Conservation (phyloP, 805 yeast genomes). For the Pichia ethanolica region DNA sequence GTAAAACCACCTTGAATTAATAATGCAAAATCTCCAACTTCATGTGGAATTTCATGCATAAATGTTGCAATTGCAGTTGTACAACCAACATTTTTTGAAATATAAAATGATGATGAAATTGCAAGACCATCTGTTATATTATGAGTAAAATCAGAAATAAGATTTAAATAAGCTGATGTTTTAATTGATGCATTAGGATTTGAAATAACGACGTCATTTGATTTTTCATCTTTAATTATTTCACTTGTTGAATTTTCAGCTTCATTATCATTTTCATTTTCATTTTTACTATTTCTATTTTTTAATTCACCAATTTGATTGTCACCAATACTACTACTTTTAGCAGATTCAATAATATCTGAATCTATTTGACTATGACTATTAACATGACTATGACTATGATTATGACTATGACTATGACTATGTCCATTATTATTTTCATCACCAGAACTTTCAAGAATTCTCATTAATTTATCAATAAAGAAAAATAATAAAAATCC, state of each 20-base stretch:
- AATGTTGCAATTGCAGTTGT: conserved; percentile 64
- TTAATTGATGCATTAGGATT: conserved; percentile 1
- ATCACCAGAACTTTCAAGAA: conserved; percentile 34
- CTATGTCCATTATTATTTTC: conserved; percentile 36
- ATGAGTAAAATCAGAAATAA: conserved; percentile 66
- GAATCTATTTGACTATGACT: background rate
- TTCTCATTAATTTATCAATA: conserved; percentile 55
- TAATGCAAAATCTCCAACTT: conserved; percentile 72
- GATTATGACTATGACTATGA: conserved; percentile 24
- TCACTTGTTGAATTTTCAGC: background rate
- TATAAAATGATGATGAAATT: conserved; percentile 61
- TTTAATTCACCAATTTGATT: conserved; percentile 11
- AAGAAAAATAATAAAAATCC: conserved; percentile 56
- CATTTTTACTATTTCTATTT: conserved; percentile 12
- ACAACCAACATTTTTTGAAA: conserved; percentile 52
- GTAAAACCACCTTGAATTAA: conserved; percentile 63
- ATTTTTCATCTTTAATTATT: conserved; percentile 17
- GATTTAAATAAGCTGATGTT: conserved; percentile 51
- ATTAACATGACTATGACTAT: background rate
- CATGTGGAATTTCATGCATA: conserved; percentile 77
- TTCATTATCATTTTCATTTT: background rate
- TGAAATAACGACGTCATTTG: conserved; percentile 18
- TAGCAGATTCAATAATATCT: background rate
- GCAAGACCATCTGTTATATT: conserved; percentile 76
- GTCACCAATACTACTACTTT: conserved; percentile 13